Evolutionary conservation across 192 early-diverging fungal species (phyloP).

Genomic region (Mortierella alpina): DNA sequence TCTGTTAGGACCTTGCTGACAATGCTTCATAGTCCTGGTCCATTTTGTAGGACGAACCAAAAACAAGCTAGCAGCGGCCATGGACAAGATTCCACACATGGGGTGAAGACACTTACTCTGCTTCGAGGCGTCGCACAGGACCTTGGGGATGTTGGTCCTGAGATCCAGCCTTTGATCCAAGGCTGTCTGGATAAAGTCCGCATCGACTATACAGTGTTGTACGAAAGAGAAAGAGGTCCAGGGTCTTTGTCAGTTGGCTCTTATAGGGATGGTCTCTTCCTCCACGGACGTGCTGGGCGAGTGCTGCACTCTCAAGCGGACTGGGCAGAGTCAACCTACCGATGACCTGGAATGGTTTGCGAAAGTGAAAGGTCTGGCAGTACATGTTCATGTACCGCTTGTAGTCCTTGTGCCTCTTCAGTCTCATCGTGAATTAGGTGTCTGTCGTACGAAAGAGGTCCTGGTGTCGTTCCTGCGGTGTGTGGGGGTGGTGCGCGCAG

Average conservation of each 20-base stretch:
- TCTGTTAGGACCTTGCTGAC: not conserved
- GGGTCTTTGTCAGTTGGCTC: not conserved
- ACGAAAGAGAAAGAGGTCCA: conserved; percentile 7
- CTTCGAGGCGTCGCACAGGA: conserved; percentile 73
- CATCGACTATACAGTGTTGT: conserved; percentile 69
- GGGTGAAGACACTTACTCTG: conserved; percentile 62
- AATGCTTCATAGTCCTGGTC: too few relatives aligned
- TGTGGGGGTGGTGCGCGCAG: not conserved
- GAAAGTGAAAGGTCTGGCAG: conserved; percentile 82
- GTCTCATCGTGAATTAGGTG: conserved; percentile 69
- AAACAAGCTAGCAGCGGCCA: not conserved
- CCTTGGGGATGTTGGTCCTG: conserved; percentile 67
- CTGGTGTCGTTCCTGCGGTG: not conserved
- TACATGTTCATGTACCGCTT: conserved; percentile 88
- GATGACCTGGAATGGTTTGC: conserved; percentile 92
- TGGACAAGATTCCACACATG: not conserved
- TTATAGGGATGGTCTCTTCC: too few relatives aligned
- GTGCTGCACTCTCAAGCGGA: too few relatives aligned
- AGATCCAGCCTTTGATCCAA: conserved; percentile 73
- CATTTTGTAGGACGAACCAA: not conserved
- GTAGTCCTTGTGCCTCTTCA: conserved; percentile 85
- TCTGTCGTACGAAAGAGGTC: not conserved
- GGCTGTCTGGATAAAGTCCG: conserved; percentile 81
- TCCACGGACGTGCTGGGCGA: too few relatives aligned
- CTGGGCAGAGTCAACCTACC: conserved; percentile 53